A percentile compares a stretch with the other conserved stretches of the same genome.
These are phyloP conservation scores for Pseudogymnoascus sp. DNA, from an alignment of 2,329 filamentous ascomycete genomes.

Conservation along the genomic window DNA sequence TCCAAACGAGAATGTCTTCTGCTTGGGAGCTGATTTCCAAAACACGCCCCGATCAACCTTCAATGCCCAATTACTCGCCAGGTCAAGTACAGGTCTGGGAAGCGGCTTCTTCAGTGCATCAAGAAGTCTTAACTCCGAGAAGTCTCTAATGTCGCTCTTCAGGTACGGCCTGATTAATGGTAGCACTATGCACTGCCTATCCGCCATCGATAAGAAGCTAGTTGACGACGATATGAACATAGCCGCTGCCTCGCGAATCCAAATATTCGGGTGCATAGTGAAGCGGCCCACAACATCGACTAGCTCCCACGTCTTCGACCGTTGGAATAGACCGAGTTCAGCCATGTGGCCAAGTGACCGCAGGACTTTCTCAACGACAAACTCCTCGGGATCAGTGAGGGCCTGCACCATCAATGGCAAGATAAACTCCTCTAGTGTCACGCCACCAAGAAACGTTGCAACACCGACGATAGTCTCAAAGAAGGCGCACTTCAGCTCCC, in stretches of 20 bases:
- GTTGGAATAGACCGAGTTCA: constrained; percentile 77
- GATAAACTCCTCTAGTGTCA: constrained; percentile 89
- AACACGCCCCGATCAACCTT: constrained; percentile 78
- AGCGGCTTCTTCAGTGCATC: constrained; percentile 79
- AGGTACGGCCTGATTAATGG: constrained; percentile 78
- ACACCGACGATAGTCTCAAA: constrained; percentile 94
- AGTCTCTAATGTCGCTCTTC: constrained; percentile 62
- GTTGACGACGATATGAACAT: constrained; percentile 76
- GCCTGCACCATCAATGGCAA: constrained; percentile 93
- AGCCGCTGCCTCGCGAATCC: constrained; percentile 85
- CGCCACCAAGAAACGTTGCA: constrained; percentile 80
- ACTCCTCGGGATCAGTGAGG: constrained; percentile 85
- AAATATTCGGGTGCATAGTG: constrained; percentile 87
- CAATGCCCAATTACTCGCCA: constrained; percentile 77
- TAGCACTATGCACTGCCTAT: constrained; percentile 74
- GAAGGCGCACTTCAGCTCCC: constrained; percentile 93
- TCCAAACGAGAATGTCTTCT: constrained; percentile 63
- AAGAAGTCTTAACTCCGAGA: constrained; percentile 68
- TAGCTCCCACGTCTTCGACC: constrained; percentile 79
- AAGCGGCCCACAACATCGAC: constrained; percentile 78
- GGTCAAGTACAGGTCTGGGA: constrained; percentile 72
- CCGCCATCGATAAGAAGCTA: constrained; percentile 68
- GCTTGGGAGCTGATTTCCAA: constrained; percentile 71
- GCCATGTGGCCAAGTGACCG: constrained; percentile 85
- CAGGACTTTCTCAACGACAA: constrained; percentile 84